phyloP scores from a whole-genome alignment of 768 basidiomycete species.

The Russula brevipes region DNA sequence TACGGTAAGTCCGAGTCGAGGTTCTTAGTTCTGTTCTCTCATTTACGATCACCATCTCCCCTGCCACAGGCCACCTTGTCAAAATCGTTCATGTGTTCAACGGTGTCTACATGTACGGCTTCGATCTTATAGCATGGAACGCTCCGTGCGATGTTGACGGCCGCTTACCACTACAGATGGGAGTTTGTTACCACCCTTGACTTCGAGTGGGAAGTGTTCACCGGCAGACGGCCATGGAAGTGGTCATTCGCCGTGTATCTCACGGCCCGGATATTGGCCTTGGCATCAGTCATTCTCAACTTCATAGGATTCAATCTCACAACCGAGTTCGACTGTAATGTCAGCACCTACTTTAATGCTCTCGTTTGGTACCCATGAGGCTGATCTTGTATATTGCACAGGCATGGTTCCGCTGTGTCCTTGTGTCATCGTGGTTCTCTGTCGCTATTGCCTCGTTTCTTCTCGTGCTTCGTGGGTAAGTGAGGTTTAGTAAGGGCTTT shows the following conservation, averaged over 20 bases:
- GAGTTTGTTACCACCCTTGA: slow-evolving; percentile 22
- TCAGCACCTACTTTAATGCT: neutral
- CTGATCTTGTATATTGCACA: neutral
- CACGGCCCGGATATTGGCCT: slow-evolving; percentile 8
- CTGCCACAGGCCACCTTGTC: slow-evolving; percentile 10
- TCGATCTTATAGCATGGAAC: neutral
- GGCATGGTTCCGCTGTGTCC: slow-evolving; percentile 16
- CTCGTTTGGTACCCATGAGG: neutral
- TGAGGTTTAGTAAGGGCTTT: neutral
- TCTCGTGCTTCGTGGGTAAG: slow-evolving; percentile 21
- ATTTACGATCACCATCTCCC: neutral
- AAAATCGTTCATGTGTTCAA: slow-evolving; percentile 19
- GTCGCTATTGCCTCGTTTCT: slow-evolving; percentile 21
- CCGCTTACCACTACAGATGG: slow-evolving; percentile 12
- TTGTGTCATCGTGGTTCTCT: slow-evolving; percentile 18
- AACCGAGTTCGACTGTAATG: slow-evolving; percentile 15
- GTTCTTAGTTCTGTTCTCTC: neutral
- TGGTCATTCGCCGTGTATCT: slow-evolving; percentile 23
- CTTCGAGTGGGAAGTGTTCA: slow-evolving; percentile 24
- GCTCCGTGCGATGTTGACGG: neutral
- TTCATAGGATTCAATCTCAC: slow-evolving; percentile 21
- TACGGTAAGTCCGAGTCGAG: neutral
- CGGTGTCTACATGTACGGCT: slow-evolving; percentile 20
- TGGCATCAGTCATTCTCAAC: slow-evolving; percentile 8
- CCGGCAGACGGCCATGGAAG: slow-evolving; percentile 22